Evolutionary conservation across 208 protist genomes (phyloP).

Genomic region (Trichomonas tenax): DNA sequence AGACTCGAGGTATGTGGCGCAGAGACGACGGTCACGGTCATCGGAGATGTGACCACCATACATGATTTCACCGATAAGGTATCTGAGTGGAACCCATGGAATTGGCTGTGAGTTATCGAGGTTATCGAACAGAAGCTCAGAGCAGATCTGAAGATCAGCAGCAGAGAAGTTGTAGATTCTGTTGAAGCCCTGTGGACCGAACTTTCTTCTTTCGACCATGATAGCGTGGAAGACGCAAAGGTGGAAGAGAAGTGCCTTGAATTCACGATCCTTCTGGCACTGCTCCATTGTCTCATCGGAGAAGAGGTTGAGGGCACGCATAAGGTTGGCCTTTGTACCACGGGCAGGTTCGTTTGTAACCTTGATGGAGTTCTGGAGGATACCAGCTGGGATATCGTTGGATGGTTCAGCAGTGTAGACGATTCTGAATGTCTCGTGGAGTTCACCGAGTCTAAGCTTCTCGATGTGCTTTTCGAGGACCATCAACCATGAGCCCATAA

Average conservation of each 20-base stretch:
- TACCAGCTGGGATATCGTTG: slow-evolving; percentile 67
- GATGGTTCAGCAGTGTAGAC: slow-evolving; percentile 81
- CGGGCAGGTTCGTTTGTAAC: slow-evolving; percentile 90
- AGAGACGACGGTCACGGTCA: slow-evolving; percentile 86
- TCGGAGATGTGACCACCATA: slow-evolving; percentile 97
- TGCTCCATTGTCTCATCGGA: slow-evolving; percentile 77
- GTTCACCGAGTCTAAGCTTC: slow-evolving; percentile 38
- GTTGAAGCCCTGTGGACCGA: slow-evolving; percentile 88
- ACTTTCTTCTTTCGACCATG: slow-evolving; percentile 90
- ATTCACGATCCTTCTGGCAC: slow-evolving; percentile 79
- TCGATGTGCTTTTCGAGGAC: slow-evolving; percentile 77
- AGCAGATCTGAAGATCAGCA: slow-evolving; percentile 83
- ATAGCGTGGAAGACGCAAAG: slow-evolving; percentile 94
- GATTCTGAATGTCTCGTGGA: slow-evolving; percentile 72
- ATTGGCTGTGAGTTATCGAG: slow-evolving; percentile 61
- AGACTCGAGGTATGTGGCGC: slow-evolving; percentile 70
- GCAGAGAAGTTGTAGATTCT: slow-evolving; percentile 84
- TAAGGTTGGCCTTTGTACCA: slow-evolving; percentile 84
- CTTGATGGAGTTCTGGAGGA: slow-evolving; percentile 92
- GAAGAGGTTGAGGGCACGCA: slow-evolving; percentile 80
- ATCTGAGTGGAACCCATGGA: slow-evolving; percentile 90
- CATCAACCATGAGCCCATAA: slow-evolving; percentile 80
- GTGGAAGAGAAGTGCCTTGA: slow-evolving; percentile 85
- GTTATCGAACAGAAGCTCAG: slow-evolving; percentile 84
- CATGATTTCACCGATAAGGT: slow-evolving; percentile 98